phyloP scores from a whole-genome alignment of 2,329 filamentous ascomycete genomes.

The Leptographium galeiforme region DNA sequence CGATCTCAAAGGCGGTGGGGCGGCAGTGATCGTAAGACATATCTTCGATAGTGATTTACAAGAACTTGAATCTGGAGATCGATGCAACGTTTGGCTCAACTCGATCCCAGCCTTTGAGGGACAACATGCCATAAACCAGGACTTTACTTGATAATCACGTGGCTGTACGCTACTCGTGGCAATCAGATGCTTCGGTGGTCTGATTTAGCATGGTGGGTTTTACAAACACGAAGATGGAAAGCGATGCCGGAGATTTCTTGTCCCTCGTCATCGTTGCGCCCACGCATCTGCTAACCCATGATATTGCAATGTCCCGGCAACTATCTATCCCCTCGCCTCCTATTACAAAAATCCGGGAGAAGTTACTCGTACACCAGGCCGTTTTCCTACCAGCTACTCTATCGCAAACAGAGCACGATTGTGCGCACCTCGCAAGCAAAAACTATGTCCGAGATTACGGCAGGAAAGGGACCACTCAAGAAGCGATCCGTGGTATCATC shows the following conservation, averaged over 20 bases:
- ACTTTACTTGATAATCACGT: background rate
- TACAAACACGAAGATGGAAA: no score
- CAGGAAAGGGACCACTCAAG: slow-evolving; percentile 10
- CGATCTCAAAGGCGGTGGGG: background rate
- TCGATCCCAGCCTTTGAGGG: background rate
- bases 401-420: background rate
- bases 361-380: background rate
- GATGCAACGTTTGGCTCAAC: slow-evolving; percentile 7
- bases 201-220: background rate
- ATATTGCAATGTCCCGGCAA: background rate
- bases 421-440: background rate
- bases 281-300: background rate
- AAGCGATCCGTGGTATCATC: slow-evolving; percentile 32
- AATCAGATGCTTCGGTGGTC: background rate
- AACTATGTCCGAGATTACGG: background rate
- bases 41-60: background rate
- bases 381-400: background rate
- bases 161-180: background rate
- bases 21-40: no score
- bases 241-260: background rate
- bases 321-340: background rate
- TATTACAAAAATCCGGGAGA: background rate
- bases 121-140: background rate
- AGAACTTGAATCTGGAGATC: slow-evolving; percentile 3
- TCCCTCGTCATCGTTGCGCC: background rate